Evolutionary conservation across 495 filamentous ascomycete genomes (phyloP), one percentile per base, ranked within the genome.

Genomic region (Zalerion maritima): DNA sequence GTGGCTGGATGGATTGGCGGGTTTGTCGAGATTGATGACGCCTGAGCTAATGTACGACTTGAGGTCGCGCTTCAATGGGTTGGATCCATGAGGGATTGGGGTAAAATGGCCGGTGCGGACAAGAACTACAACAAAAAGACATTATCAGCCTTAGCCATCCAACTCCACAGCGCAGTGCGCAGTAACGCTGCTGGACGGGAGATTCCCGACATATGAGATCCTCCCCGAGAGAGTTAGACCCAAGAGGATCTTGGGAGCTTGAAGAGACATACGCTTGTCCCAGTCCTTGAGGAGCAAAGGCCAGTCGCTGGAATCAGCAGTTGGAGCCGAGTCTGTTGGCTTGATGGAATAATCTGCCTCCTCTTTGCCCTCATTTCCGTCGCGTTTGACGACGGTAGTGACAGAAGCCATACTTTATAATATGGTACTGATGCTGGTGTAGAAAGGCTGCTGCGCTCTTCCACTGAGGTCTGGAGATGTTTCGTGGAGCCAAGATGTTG

Each of bases 11-110:
- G 89, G 89, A 63, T 97, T 97, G 10, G 85, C 84, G 19, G 89
- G 89, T 57, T 97, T 97, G 67, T 96, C 89, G 30, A 92, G 74
- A 57, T 96, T 96, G 61, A 97, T 94, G 17, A 96, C 89, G 55
- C 89, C 89, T 38, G 81, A 89, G 53, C 76, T 81, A 44, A 97
- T 75, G 55, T 94, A 97, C 24, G 78, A 81, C 62, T 94, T 93
- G 43, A 97, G 67, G 46, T 94, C 86, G 55, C 89, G 81, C 53
- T 78, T 84, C 41, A 81, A 62, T 17, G 89, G 89, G 20, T 78
- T 67, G 46, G 73, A 85, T 34, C 89, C 89, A 49, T 73, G 70
- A 37, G 86, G 83, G 35, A 94, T 94, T 16, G 89, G 89, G 2
- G 84, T 93, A 56, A 83, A 97, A 54, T 94, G 84, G 28, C 78